Conservation (phyloP, 169 alveolate genomes). For the Cryptosporidium meleagridis region DNA sequence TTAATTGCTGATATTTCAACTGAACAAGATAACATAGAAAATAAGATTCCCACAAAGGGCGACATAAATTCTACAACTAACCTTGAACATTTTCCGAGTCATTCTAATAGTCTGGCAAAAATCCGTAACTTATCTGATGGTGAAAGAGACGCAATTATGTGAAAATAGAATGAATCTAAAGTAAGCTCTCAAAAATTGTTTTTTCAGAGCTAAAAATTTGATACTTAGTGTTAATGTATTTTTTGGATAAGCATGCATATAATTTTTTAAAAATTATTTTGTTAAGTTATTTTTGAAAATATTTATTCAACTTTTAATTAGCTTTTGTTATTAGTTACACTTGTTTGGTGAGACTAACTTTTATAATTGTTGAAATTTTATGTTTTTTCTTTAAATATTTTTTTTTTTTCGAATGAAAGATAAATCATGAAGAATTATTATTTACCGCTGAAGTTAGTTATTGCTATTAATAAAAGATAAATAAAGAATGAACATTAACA, state of each 20-base stretch:
- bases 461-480: not conserved
- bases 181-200: not conserved
- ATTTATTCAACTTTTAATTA: too few species aligned
- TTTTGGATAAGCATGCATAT: not conserved
- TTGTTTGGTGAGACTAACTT: not conserved
- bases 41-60: slow-evolving; percentile 30
- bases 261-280: too few species aligned
- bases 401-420: not conserved
- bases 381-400: too few species aligned
- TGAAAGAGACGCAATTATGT: slow-evolving; percentile 2
- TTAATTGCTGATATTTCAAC: not conserved
- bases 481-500: slow-evolving; percentile 57
- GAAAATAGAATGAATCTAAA: not conserved
- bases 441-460: not conserved
- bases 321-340: too few species aligned
- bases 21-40: slow-evolving; percentile 8
- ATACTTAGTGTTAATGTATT: not conserved
- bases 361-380: not conserved
- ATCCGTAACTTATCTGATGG: slow-evolving; percentile 6
- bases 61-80: not conserved
- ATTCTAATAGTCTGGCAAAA: not conserved
- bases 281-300: too few species aligned
- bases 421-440: not conserved
- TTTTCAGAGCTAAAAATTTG: not conserved
- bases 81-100: slow-evolving; percentile 1